Evolutionary conservation across 1,284 basidiomycete genomes (phyloP).

Genomic region (Anthracocystis setariae): DNA sequence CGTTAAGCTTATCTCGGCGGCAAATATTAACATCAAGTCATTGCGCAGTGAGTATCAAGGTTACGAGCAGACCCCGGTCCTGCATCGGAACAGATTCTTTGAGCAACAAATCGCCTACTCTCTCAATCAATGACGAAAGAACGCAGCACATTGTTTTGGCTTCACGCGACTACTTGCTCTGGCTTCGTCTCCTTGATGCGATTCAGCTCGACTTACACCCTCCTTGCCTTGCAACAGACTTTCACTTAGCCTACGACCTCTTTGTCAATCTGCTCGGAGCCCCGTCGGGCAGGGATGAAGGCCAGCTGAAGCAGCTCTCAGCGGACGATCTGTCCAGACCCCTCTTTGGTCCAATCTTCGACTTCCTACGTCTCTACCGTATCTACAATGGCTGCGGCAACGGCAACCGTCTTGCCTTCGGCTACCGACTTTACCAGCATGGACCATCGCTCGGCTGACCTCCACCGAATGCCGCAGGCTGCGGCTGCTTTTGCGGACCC

Average conservation of each 20-base stretch:
- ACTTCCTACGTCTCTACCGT: background rate
- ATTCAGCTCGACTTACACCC: background rate
- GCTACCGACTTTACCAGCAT: conserved; percentile 35
- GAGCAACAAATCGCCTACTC: background rate
- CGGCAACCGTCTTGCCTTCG: conserved; percentile 34
- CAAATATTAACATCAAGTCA: conserved; percentile 14
- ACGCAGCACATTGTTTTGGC: background rate
- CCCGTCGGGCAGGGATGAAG: conserved; percentile 21
- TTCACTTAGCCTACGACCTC: background rate
- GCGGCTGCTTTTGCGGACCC: conserved; percentile 11
- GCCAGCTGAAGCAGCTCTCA: conserved; percentile 8
- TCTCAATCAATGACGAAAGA: background rate
- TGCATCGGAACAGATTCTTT: background rate
- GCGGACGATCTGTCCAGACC: conserved; percentile 2
- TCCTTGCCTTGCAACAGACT: background rate
- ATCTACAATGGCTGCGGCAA: conserved; percentile 34
- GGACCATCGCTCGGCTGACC: conserved; percentile 28
- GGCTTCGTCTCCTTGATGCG: background rate
- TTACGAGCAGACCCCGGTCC: background rate
- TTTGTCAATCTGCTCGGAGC: conserved; percentile 1
- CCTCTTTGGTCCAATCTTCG: too few relatives aligned
- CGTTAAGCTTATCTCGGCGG: conserved; percentile 12
- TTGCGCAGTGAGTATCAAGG: conserved; percentile 12
- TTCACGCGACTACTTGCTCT: background rate
- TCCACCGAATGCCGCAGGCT: conserved; percentile 20